phyloP scores from a whole-genome alignment of 345 rosid genomes.

The Conringia planisiliqua region DNA sequence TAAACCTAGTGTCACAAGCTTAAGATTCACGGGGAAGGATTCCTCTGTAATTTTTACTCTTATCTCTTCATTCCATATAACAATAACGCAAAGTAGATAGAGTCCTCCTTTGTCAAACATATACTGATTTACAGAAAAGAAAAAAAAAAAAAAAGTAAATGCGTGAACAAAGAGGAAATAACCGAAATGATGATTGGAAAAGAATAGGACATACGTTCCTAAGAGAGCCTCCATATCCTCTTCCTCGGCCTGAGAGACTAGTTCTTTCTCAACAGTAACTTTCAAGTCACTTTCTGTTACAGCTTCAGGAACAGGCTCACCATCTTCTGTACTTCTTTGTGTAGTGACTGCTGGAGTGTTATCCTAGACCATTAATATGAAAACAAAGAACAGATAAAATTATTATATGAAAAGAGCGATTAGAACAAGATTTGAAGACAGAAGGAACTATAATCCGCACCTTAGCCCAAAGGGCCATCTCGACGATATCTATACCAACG shows the following conservation, averaged over 20 bases:
- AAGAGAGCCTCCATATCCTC: constrained; percentile 98
- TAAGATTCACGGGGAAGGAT: not conserved
- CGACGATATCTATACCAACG: constrained; percentile 87
- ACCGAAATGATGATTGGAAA: not conserved
- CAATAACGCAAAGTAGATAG: not conserved
- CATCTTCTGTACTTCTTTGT: constrained; percentile 58
- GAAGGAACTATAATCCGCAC: constrained; percentile 36
- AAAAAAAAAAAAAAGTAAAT: not conserved
- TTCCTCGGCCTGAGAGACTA: constrained; percentile 98
- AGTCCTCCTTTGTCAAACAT: not conserved
- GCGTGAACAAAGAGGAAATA: not conserved
- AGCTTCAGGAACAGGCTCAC: constrained; percentile 61
- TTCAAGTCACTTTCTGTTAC: constrained; percentile 68
- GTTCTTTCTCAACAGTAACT: constrained; percentile 90
- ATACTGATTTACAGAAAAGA: not conserved
- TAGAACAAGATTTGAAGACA: constrained; percentile 12
- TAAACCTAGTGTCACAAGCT: constrained; percentile 13
- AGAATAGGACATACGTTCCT: constrained; percentile 67
- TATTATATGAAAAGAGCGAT: not conserved
- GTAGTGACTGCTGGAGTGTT: constrained; percentile 69
- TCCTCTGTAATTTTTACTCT: not conserved
- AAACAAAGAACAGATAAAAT: constrained; percentile 5
- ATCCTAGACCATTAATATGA: constrained; percentile 51
- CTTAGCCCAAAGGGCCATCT: constrained; percentile 99
- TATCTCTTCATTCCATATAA: constrained; percentile 3